Percentiles rank a stretch among this genome's conserved stretches.
phyloP scores from a whole-genome alignment of 495 filamentous ascomycete genomes.

The Talaromyces nanjingensis region DNA sequence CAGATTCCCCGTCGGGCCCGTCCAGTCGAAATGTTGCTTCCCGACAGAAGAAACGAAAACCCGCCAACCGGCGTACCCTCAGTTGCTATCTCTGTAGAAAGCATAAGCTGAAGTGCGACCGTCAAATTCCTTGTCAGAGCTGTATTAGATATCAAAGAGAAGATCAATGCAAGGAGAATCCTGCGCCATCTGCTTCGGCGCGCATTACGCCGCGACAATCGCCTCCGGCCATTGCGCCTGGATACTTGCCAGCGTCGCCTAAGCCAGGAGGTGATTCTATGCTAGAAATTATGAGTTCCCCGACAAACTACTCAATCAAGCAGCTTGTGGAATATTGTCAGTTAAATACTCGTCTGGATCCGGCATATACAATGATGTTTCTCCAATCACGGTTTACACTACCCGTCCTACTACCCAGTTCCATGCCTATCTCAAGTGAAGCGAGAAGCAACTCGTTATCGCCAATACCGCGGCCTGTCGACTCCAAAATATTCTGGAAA shows the following conservation, averaged over 20 bases:
- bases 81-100: slow-evolving; percentile 10
- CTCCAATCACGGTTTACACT: slow-evolving; percentile 1
- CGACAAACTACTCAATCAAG: background rate
- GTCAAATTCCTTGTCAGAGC: slow-evolving; percentile 10
- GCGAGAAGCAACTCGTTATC: background rate
- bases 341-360: background rate
- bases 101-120: slow-evolving; percentile 12
- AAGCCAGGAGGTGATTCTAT: background rate
- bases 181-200: slow-evolving; percentile 2
- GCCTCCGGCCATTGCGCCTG: slow-evolving; percentile 4
- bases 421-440: background rate
- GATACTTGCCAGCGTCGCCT: background rate
- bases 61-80: slow-evolving; percentile 5
- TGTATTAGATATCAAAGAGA: slow-evolving; percentile 11
- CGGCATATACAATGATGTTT: slow-evolving; percentile 1
- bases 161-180: slow-evolving; percentile 3
- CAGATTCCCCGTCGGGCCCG: background rate
- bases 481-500: slow-evolving; percentile 10
- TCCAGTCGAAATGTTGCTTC: background rate
- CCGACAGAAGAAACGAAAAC: slow-evolving; percentile 6
- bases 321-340: background rate
- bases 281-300: background rate
- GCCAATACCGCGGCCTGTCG: background rate
- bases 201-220: slow-evolving; percentile 1
- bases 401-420: background rate